Base-by-base conservation (phyloP, 140 eudicot genomes). In the Anethum foeniculum region DNA sequence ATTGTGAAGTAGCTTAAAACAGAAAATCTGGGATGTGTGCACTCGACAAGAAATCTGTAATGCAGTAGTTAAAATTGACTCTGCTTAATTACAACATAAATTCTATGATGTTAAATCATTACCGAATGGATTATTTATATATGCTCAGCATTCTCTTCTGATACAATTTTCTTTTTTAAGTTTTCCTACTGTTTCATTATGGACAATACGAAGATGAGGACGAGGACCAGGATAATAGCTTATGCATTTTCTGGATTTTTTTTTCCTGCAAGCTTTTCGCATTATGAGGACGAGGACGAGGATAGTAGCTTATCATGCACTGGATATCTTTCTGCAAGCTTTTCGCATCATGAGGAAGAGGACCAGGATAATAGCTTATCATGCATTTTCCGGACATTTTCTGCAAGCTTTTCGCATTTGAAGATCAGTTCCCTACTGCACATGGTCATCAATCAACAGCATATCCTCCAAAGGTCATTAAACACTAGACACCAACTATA, bases 371-470 rank as follows among this genome's bases (percentile, higher is more conserved):
- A 9, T 23, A 34, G 38, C n/a, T 38, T 38, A 38, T 38, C 41
- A 2, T 38, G 41, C 41, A 38, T 38, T 38, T 38, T 38, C 86
- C 88, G 68, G 97, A 92, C 51, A 78, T 89, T 38, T 85, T 89
- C 84, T 90, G 93, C 86, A 92, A 82, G 85, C 85, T 38, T 1
- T 38, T 38, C 41, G 41, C 41, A 38, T 38, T 38, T 38, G 41
- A 38, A 4, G 41, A 38, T 38, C 49, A 71, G 14, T 27, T 36
- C 76, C 14, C n/a, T n/a, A n/a, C n/a, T n/a, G n/a, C 7, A 28
- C 30, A 71, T n/a, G 18, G 12, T 90, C 80, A 86, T 89, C 10
- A 11, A 80, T 87, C 93, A 90, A 87, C 86, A 88, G 67, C 96
- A 92, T 58, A 79, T 88, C n/a, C n/a, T n/a, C n/a, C 93, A 4